Base-by-base conservation (phyloP, 176 grass and related monocot genomes). In the Eragrostis curvula region DNA sequence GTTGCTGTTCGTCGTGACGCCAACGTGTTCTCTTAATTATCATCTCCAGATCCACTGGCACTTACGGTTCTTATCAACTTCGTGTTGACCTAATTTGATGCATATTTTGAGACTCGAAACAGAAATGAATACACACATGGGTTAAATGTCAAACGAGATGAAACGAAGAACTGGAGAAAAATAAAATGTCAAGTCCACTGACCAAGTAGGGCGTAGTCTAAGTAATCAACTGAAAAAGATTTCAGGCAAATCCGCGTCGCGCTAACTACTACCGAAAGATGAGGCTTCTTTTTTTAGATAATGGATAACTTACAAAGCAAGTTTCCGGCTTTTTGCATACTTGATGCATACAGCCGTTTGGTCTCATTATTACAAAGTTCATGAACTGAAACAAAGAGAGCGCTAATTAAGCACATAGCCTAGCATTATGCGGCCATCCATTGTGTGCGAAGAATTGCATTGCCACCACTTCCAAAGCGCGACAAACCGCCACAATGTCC, bases 1-100 rank as follows among this genome's bases (percentile, higher is more conserved):
- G 21, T 18, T 79, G 75, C 12, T 79, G 75, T 51, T 44, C 17
- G 68, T 66, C 70, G 61, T 87, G 85, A 48, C 5, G 70, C 28
- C 10, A 75, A 75, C 50, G 32, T 27, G 7, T 5, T 21, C 27
- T 3, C 28, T 67, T 40, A 48, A 65, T 63, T 67, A 40, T 27
- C 48, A 1, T 32, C 6, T 81, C 53, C n/a, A n/a, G n/a, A n/a
- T 48, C 43, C 56, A 65, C 48, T 46, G 47, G 50, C 78, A 49
- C 78, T 49, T 64, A 15, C 15, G 1, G 66, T 6, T 78, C 21
- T 42, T 27, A 21, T 50, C 27, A 21, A 57, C 20, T 57, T 75
- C 9, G 3, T 24, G 72, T 48, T 66, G 59, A 43, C 81, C 29
- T 43, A 0, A 44, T 71, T 6, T 45, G 11, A 32, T 59, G 12